These are phyloP conservation scores for Penicillium sp. DNA, from an alignment of 2,329 filamentous ascomycete genomes.

Conservation along the genomic window DNA sequence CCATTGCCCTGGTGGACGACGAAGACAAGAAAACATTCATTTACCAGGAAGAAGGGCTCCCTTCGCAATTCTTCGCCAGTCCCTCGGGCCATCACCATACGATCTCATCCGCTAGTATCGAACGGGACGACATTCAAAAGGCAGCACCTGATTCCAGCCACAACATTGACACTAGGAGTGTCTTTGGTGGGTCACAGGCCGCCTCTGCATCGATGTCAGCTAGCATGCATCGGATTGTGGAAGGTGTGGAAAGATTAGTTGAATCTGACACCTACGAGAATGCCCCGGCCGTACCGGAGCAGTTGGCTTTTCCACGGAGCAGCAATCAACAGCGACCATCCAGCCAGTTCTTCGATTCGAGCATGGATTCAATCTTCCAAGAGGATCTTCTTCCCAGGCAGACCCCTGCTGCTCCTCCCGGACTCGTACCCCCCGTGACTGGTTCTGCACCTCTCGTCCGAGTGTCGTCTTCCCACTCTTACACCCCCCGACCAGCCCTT, in stretches of 20 bases:
- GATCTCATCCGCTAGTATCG: constrained; percentile 35
- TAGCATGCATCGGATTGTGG: constrained; percentile 35
- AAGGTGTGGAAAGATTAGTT: constrained; percentile 34
- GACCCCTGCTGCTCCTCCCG: constrained; percentile 30
- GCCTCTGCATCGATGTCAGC: constrained; percentile 39
- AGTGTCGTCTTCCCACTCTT: constrained; percentile 25
- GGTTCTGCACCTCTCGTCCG: constrained; percentile 16
- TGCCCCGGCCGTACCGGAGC: constrained; percentile 23
- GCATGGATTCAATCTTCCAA: too few species aligned
- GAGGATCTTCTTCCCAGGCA: too few species aligned
- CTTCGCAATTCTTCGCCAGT: constrained; percentile 43
- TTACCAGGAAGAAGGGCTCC: constrained; percentile 47
- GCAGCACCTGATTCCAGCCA: too few species aligned
- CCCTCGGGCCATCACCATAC: constrained; percentile 36
- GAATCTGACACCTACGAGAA: constrained; percentile 36
- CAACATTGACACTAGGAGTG: constrained; percentile 27
- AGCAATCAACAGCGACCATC: too few species aligned
- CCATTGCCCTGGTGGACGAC: constrained; percentile 41
- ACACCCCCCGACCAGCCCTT: constrained; percentile 25
- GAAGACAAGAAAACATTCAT: constrained; percentile 42
- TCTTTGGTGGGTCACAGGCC: constrained; percentile 40
- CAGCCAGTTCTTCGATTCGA: too few species aligned
- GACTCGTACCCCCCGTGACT: constrained; percentile 22
- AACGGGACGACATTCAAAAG: constrained; percentile 31
- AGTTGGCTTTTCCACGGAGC: constrained; percentile 25